Conservation (phyloP, 2,329 filamentous ascomycete species). For the Echinosphaeria canescens region DNA sequence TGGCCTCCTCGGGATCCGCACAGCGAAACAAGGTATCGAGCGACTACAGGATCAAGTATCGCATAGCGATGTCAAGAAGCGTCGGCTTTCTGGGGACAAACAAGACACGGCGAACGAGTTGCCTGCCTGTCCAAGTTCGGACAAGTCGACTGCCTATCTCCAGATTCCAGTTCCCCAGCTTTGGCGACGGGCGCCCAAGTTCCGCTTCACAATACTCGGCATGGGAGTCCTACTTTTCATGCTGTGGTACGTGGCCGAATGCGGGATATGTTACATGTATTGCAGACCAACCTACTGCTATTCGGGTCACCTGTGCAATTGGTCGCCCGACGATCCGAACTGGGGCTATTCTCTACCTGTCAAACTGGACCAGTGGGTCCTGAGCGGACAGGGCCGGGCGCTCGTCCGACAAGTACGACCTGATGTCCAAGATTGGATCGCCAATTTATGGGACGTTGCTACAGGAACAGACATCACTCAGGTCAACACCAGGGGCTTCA, state of each 20-base stretch:
- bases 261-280: constrained; percentile 26
- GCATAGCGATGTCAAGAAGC: constrained; percentile 12
- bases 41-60: constrained; percentile 29
- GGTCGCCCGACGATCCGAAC: constrained; percentile 33
- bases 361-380: constrained; percentile 39
- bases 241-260: constrained; percentile 33
- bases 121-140: constrained; percentile 4
- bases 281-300: constrained; percentile 30
- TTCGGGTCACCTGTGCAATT: constrained; percentile 21
- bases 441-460: constrained; percentile 23
- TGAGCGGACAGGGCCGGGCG: constrained; percentile 24
- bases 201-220: constrained; percentile 25
- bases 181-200: constrained; percentile 18
- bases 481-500: constrained; percentile 18
- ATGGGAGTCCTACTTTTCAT: constrained; percentile 17
- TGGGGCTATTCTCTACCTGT: constrained; percentile 38
- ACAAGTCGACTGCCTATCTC: constrained; percentile 12
- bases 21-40: constrained; percentile 34
- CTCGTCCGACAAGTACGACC: constrained; percentile 15
- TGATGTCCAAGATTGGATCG: constrained; percentile 21
- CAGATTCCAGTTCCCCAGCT: constrained; percentile 22
- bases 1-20: constrained; percentile 27
- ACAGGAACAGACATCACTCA: constrained; percentile 21
- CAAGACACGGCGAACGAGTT: constrained; percentile 1
- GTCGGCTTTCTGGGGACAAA: background rate